These are phyloP conservation scores for Fraxinus pennsylvanica DNA, from an alignment of 257 asterid species.

Conservation along the genomic window DNA sequence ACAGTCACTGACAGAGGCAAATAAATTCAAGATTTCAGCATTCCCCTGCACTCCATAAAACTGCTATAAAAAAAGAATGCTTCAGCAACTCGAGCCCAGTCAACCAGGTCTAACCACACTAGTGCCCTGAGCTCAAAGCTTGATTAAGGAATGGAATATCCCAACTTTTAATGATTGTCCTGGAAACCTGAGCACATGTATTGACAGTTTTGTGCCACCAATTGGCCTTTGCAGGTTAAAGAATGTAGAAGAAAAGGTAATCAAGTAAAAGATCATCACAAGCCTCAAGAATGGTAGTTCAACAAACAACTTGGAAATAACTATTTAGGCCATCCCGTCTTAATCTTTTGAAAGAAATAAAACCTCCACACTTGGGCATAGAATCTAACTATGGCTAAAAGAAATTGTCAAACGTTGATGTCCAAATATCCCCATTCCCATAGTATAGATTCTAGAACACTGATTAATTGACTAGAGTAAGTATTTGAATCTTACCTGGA, in stretches of 20 bases:
- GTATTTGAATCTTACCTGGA: conserved; percentile 61
- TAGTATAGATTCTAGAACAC: not conserved
- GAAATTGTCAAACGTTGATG: not conserved
- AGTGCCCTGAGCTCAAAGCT: not conserved
- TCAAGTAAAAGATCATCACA: not conserved
- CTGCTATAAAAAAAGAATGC: not conserved
- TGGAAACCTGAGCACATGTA: not conserved
- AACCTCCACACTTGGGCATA: not conserved
- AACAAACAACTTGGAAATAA: not conserved
- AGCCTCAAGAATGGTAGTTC: not conserved
- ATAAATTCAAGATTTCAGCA: not conserved
- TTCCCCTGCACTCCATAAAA: not conserved
- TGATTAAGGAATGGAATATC: not conserved
- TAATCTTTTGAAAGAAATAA: not conserved
- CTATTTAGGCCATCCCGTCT: not conserved
- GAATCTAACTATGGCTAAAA: not conserved
- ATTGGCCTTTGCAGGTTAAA: not conserved
- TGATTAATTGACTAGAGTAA: not conserved
- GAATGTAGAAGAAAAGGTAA: not conserved
- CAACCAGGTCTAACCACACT: not conserved
- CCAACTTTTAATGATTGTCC: not conserved
- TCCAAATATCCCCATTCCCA: not conserved
- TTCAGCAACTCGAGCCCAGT: not conserved
- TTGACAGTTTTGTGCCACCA: not conserved
- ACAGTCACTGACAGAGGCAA: not conserved